These are phyloP conservation scores for Knufia fluminis DNA, from an alignment of 2,329 filamentous ascomycete species.

Conservation along the genomic window DNA sequence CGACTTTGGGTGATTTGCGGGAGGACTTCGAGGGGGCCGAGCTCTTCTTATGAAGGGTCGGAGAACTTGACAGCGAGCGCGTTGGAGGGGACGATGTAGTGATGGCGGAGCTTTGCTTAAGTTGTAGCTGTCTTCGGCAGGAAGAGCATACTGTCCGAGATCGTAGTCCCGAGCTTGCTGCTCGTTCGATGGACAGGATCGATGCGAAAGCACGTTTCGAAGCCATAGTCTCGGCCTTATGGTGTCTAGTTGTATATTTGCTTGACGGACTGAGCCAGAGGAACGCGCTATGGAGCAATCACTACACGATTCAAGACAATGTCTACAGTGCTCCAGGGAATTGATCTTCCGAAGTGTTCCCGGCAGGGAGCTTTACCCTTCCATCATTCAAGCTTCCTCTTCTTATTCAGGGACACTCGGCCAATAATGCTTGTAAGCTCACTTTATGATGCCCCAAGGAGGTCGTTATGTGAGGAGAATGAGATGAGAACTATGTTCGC, in stretches of 20 bases:
- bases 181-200: neutral
- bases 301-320: too few species aligned
- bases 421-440: too few species aligned
- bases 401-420: neutral
- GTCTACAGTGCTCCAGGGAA: neutral
- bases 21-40: conserved; percentile 39
- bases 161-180: neutral
- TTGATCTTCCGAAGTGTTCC: neutral
- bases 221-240: neutral
- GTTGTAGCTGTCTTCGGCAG: neutral
- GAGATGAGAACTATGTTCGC: too few species aligned
- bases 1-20: conserved; percentile 19
- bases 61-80: conserved; percentile 25
- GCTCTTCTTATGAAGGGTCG: conserved; percentile 42
- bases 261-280: too few species aligned
- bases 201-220: neutral
- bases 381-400: neutral
- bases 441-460: too few species aligned
- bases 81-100: neutral
- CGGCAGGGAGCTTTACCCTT: neutral
- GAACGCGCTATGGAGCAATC: too few species aligned
- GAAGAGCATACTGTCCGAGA: neutral
- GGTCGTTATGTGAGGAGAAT: too few species aligned
- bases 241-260: too few species aligned
- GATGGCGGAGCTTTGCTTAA: neutral